phyloP scores from a whole-genome alignment of 1,284 basidiomycete species.

The Pyrrhoderma noxium region DNA sequence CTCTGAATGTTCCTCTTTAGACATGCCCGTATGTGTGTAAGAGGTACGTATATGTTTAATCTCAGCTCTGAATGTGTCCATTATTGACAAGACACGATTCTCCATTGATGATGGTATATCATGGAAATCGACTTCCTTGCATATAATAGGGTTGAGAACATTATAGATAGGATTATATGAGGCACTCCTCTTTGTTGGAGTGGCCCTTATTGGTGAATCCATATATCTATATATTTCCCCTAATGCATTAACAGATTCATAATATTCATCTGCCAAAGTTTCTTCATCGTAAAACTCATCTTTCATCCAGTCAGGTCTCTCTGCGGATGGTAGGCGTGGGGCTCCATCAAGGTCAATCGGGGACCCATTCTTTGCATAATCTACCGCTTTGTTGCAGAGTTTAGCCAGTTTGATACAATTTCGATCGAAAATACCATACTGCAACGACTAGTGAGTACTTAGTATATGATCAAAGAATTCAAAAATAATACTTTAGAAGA shows the following conservation, averaged over 20 bases:
- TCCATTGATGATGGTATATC: background rate
- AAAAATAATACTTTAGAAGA: background rate
- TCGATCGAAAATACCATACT: conserved; percentile 50
- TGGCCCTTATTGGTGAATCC: background rate
- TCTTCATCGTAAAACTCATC: conserved; percentile 49
- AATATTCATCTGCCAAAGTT: conserved; percentile 54
- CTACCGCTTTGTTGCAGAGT: conserved; percentile 61
- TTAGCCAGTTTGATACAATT: conserved; percentile 58
- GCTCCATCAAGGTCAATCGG: conserved; percentile 46
- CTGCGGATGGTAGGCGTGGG: conserved; percentile 47
- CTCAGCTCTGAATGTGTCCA: no score
- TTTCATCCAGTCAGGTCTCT: conserved; percentile 72
- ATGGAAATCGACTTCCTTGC: background rate
- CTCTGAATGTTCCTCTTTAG: conserved; percentile 47
- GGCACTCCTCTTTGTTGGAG: background rate
- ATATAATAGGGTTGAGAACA: background rate
- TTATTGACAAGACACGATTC: background rate
- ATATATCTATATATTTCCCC: background rate
- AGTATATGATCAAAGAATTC: conserved; percentile 5
- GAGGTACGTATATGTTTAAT: no score
- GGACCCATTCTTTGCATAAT: conserved; percentile 67
- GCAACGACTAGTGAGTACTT: background rate
- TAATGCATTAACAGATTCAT: conserved; percentile 36
- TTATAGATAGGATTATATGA: background rate
- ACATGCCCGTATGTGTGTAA: no score